Evolutionary conservation across 2,329 filamentous ascomycete species (phyloP).

Genomic region (Pseudogymnoascus pannorum): DNA sequence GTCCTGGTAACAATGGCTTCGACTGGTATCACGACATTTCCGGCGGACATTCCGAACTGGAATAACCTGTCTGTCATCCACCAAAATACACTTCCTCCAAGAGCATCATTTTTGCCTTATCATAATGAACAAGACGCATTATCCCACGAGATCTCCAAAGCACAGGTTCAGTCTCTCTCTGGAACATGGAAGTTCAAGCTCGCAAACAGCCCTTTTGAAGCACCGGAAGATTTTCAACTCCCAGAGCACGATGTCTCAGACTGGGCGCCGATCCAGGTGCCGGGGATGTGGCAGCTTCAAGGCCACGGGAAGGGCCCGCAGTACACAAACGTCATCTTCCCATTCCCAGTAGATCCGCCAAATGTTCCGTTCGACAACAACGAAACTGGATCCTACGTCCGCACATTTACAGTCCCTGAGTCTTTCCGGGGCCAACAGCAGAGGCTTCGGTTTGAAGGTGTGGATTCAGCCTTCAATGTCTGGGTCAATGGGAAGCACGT

Average conservation of each 20-base stretch:
- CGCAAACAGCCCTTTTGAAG: slow-evolving; percentile 23
- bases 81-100: slow-evolving; percentile 49
- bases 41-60: slow-evolving; percentile 45
- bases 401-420: slow-evolving; percentile 39
- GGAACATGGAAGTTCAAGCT: slow-evolving; percentile 26
- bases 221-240: slow-evolving; percentile 19
- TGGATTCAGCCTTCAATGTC: slow-evolving; percentile 50
- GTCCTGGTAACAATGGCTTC: not conserved
- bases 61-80: slow-evolving; percentile 54
- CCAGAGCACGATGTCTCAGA: slow-evolving; percentile 23
- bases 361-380: slow-evolving; percentile 44
- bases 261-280: slow-evolving; percentile 44
- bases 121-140: slow-evolving; percentile 42
- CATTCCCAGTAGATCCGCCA: slow-evolving; percentile 47
- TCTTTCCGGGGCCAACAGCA: slow-evolving; percentile 36
- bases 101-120: slow-evolving; percentile 51
- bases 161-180: slow-evolving; percentile 30
- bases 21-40: slow-evolving; percentile 14
- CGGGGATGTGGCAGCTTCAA: slow-evolving; percentile 49
- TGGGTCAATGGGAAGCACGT: slow-evolving; percentile 48
- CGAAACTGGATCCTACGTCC: slow-evolving; percentile 46
- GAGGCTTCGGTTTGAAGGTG: slow-evolving; percentile 49
- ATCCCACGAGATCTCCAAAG: slow-evolving; percentile 32
- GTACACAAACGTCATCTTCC: slow-evolving; percentile 49
- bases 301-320: slow-evolving; percentile 43